Evolutionary conservation across 225 moss, liverwort and hornwort genomes (phyloP), one percentile per base, ranked within the genome.

Genomic region (Marchantia paleacea): DNA sequence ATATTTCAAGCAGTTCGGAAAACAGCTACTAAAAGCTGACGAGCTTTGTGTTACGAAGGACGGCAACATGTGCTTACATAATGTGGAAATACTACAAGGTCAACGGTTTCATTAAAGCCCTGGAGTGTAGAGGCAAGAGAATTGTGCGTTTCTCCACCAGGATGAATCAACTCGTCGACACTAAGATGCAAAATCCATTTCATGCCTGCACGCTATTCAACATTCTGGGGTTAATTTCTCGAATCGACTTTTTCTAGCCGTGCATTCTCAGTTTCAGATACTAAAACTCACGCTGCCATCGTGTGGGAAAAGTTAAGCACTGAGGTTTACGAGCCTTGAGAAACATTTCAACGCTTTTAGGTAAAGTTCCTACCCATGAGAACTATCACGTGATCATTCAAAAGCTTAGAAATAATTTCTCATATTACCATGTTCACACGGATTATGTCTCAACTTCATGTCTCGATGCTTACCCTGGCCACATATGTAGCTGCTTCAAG

Each of bases 151-250:
- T 26, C 61, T 30, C 80, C 81, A 11, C 73, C 80, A 47, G 83
- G 83, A 25, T 80, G 69, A 47, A 83, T 70, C 26, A 83, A 60
- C 73, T 86, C 86, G 55, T 86, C 83, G 48, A 78, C 83, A 60
- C 78, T 73, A 11, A 83, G 70, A 31, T 76, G 77, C 24, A 83
- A 13, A 67, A 83, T 83, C 86, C 86, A 86, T 62, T 86, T 77
- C 80, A 83, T 74, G 30, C 83, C 80, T 83, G 80, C 83, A 71
- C 24, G 77, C 81, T 85, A 85, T 62, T 52, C 50, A 61, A 55
- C 60, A 55, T 54, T 18, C 55, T 25, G n/a, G 67, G 16, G 58
- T 55, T 64, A 30, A 72, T 48, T 57, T 57, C n/a, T n/a, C n/a
- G n/a, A n/a, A n/a, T n/a, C n/a, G n/a, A n/a, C n/a, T n/a, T n/a